Conservation (phyloP, 2,329 filamentous ascomycete genomes). For the Colletotrichum lupini region DNA sequence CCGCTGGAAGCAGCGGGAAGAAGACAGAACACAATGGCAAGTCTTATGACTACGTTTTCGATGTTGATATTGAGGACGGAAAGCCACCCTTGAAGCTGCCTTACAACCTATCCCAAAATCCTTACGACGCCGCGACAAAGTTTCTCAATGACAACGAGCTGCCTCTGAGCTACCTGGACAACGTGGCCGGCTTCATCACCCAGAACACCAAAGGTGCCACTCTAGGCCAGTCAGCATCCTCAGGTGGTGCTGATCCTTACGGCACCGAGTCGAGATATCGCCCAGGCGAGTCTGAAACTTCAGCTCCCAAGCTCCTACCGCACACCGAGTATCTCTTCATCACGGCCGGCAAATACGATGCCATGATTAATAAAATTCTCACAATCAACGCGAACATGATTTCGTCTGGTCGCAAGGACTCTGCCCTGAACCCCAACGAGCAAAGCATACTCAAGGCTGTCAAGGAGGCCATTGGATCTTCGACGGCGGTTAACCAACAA, state of each 20-base stretch:
- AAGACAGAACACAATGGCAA: slow-evolving; percentile 84
- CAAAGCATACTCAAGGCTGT: slow-evolving; percentile 71
- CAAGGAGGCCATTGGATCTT: slow-evolving; percentile 71
- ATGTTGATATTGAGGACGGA: slow-evolving; percentile 95
- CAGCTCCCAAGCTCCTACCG: slow-evolving; percentile 74
- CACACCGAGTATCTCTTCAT: slow-evolving; percentile 85
- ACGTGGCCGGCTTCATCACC: slow-evolving; percentile 92
- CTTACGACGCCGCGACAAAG: slow-evolving; percentile 89
- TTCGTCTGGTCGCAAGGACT: slow-evolving; percentile 76
- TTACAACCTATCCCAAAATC: slow-evolving; percentile 91
- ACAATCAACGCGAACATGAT: slow-evolving; percentile 81
- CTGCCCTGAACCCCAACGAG: slow-evolving; percentile 79
- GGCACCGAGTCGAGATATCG: slow-evolving; percentile 83
- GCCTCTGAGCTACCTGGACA: slow-evolving; percentile 87
- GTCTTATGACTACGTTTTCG: slow-evolving; percentile 96
- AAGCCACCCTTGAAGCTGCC: slow-evolving; percentile 94
- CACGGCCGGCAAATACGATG: slow-evolving; percentile 75
- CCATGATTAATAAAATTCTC: slow-evolving; percentile 80
- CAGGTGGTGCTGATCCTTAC: slow-evolving; percentile 73
- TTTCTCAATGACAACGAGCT: slow-evolving; percentile 92
- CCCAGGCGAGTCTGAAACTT: slow-evolving; percentile 79
- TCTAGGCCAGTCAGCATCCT: slow-evolving; percentile 70
- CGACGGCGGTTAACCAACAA: slow-evolving; percentile 58
- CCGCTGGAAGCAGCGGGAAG: slow-evolving; percentile 83
- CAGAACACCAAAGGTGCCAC: slow-evolving; percentile 89